Conservation (phyloP, 331 rosid species). For the Quercus phellos region DNA sequence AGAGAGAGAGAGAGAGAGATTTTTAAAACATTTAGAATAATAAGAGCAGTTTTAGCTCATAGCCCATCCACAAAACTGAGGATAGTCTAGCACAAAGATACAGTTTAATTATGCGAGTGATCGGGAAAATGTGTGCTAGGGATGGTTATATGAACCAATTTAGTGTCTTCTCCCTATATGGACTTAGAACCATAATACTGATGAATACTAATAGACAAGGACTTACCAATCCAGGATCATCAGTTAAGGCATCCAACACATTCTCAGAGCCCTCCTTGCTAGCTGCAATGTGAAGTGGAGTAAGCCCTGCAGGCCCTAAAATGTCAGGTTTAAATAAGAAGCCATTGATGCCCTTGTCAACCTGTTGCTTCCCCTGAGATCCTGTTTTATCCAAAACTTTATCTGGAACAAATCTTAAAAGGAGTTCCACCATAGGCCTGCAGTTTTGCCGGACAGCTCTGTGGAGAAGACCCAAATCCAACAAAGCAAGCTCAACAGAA, state of each 20-base stretch:
- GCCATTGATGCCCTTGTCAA: slow-evolving; percentile 14
- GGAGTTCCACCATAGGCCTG: slow-evolving; percentile 63
- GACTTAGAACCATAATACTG: neutral
- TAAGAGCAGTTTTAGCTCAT: neutral
- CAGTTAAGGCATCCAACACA: slow-evolving; percentile 68
- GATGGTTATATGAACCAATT: neutral
- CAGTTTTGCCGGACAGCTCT: slow-evolving; percentile 75
- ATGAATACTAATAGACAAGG: slow-evolving; percentile 11
- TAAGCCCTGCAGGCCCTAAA: slow-evolving; percentile 71
- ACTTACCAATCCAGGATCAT: slow-evolving; percentile 79
- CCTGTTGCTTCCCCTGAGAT: slow-evolving; percentile 35
- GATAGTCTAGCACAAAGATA: neutral
- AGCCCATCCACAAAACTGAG: neutral
- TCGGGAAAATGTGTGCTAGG: neutral
- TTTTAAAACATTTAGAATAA: neutral
- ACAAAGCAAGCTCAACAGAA: slow-evolving; percentile 53
- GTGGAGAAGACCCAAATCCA: slow-evolving; percentile 72
- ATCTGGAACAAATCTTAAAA: slow-evolving; percentile 57
- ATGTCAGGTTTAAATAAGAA: slow-evolving; percentile 72
- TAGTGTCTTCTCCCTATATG: neutral
- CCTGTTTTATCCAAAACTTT: slow-evolving; percentile 27
- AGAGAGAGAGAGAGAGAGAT: neutral
- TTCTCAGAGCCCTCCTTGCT: slow-evolving; percentile 58
- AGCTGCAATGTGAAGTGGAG: slow-evolving; percentile 93
- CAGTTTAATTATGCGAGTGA: neutral